Evolutionary conservation across 129 eudicot species (phyloP).

Genomic region (Chrysanthemum seticuspe): DNA sequence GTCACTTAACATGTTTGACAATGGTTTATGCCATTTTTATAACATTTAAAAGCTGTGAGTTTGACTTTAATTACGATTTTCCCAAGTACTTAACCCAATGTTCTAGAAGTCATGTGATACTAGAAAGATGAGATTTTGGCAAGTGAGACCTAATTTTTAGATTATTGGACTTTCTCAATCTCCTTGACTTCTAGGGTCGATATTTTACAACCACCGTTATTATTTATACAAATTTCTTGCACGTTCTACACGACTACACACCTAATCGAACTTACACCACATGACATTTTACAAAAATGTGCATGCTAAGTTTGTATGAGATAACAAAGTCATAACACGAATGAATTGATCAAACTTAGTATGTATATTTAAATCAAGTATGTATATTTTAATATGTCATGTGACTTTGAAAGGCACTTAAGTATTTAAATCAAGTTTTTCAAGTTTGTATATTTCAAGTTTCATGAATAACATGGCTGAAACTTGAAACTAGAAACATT

Average conservation of each 20-base stretch:
- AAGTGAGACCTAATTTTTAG: constrained; percentile 16
- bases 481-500: no score
- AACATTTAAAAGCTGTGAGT: no score
- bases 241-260: neutral
- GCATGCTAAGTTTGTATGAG: neutral
- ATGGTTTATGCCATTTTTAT: neutral
- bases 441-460: no score
- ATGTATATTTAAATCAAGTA: no score
- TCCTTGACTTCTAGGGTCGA: constrained; percentile 16
- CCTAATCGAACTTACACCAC: constrained; percentile 18
- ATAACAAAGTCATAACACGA: no score
- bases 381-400: no score
- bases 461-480: no score
- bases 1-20: no score
- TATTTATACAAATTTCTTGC: constrained; percentile 8
- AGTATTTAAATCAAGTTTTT: no score
- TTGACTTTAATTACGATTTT: no score
- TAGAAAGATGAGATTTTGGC: neutral
- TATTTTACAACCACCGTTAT: neutral
- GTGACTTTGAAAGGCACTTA: no score
- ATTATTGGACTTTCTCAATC: constrained; percentile 28
- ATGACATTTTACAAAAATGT: neutral
- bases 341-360: no score
- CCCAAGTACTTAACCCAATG: neutral
- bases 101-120: constrained; percentile 1